Conservation (phyloP, 2,329 filamentous ascomycete genomes). For the Epichloe coenophiala region DNA sequence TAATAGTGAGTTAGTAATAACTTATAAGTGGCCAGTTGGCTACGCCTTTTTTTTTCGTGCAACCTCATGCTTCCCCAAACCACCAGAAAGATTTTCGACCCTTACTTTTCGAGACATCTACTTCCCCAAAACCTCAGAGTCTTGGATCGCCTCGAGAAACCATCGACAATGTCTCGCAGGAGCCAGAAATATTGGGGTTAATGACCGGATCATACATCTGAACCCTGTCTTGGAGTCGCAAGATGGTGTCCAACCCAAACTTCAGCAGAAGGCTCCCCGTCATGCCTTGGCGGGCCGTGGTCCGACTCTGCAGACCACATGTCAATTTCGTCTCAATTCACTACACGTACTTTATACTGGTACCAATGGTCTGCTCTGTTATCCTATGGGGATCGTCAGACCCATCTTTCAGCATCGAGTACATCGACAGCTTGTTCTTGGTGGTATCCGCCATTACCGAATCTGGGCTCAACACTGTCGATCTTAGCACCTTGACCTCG, state of each 20-base stretch:
- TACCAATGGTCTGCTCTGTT: conserved; percentile 39
- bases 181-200: background rate
- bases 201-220: background rate
- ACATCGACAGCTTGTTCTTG: conserved; percentile 53
- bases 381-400: conserved; percentile 48
- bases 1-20: too few relatives aligned
- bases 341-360: conserved; percentile 50
- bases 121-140: background rate
- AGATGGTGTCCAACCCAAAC: background rate
- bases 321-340: conserved; percentile 53
- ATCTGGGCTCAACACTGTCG: conserved; percentile 54
- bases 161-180: background rate
- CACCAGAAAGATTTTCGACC: background rate
- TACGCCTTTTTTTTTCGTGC: background rate
- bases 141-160: background rate
- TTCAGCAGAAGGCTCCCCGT: background rate
- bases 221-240: background rate
- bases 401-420: conserved; percentile 37
- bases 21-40: background rate
- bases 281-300: background rate
- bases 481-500: conserved; percentile 48
- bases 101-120: background rate
- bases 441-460: conserved; percentile 53
- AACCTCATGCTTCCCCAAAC: background rate
- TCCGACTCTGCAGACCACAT: conserved; percentile 19